A percentile compares a stretch with the other conserved stretches of the same genome.
These are phyloP conservation scores for Claviceps africana DNA, from an alignment of 2,329 filamentous ascomycete species.

Conservation along the genomic window DNA sequence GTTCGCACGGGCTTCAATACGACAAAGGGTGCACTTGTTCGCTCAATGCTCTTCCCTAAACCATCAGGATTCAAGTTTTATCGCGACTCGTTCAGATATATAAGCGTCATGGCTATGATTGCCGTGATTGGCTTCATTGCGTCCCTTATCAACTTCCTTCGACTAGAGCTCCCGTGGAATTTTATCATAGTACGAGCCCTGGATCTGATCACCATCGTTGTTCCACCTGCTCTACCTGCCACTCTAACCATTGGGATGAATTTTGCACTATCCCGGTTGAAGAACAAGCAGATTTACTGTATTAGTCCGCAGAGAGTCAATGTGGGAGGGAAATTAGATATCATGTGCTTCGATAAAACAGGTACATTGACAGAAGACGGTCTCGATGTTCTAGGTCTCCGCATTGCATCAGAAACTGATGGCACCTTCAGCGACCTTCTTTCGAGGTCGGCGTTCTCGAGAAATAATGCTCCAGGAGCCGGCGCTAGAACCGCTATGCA, in stretches of 20 bases:
- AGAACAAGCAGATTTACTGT: constrained; percentile 85
- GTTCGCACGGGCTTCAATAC: constrained; percentile 94
- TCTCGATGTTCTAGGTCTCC: constrained; percentile 79
- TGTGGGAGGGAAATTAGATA: constrained; percentile 86
- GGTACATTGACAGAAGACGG: constrained; percentile 97
- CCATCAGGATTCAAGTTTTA: constrained; percentile 98
- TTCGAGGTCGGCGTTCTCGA: constrained; percentile 29
- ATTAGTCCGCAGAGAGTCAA: constrained; percentile 97
- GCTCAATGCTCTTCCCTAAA: constrained; percentile 97
- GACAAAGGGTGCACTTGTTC: constrained; percentile 86
- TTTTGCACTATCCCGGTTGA: constrained; percentile 77
- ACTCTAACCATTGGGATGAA: constrained; percentile 94
- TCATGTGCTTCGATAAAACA: constrained; percentile 97
- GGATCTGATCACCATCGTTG: constrained; percentile 93
- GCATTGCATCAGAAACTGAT: constrained; percentile 52
- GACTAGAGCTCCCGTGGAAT: constrained; percentile 71
- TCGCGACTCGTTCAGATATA: constrained; percentile 92
- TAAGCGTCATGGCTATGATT: constrained; percentile 85
- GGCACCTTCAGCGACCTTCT: constrained; percentile 64
- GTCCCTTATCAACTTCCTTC: constrained; percentile 86
- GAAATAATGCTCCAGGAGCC: neutral
- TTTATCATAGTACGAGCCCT: constrained; percentile 83
- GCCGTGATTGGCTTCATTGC: constrained; percentile 77
- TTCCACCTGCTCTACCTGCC: constrained; percentile 85
- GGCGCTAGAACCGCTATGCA: constrained; percentile 13